Conservation (phyloP, 768 basidiomycete species). For the Tubosaeta sp. region DNA sequence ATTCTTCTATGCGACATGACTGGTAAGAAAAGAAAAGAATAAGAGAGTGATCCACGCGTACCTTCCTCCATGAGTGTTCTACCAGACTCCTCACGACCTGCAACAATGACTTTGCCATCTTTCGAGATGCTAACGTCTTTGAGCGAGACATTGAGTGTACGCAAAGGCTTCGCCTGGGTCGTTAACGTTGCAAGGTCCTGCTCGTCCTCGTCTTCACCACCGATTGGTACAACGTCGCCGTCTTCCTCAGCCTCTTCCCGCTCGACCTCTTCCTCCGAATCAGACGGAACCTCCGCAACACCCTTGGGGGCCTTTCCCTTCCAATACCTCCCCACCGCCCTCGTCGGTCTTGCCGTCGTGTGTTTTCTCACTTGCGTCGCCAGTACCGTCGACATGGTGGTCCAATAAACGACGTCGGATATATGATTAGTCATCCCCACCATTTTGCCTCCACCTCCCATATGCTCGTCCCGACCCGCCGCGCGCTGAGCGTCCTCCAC, state of each 20-base stretch:
- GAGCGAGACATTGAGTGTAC: constrained; percentile 68
- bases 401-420: constrained; percentile 11
- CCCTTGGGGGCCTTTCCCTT: constrained; percentile 88
- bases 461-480: constrained; percentile 9
- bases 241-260: constrained; percentile 39
- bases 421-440: constrained; percentile 18
- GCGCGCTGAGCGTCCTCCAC: constrained; percentile 13
- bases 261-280: constrained; percentile 62
- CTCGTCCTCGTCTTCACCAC: constrained; percentile 49
- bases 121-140: constrained; percentile 77
- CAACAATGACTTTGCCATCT: constrained; percentile 77
- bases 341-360: constrained; percentile 73
- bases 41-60: constrained; percentile 23
- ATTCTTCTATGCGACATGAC: constrained; percentile 11
- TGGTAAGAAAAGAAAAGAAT: constrained; percentile 3
- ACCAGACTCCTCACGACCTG: constrained; percentile 74
- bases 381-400: constrained; percentile 30
- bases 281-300: constrained; percentile 51
- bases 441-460: constrained; percentile 2
- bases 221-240: constrained; percentile 54
- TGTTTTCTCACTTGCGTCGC: constrained; percentile 51
- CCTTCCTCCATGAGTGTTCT: constrained; percentile 61
- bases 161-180: constrained; percentile 34
- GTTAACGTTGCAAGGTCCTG: constrained; percentile 40
- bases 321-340: constrained; percentile 84